Evolutionary conservation across 2,329 filamentous ascomycete genomes (phyloP).

Genomic region (Blastomyces percursus): DNA sequence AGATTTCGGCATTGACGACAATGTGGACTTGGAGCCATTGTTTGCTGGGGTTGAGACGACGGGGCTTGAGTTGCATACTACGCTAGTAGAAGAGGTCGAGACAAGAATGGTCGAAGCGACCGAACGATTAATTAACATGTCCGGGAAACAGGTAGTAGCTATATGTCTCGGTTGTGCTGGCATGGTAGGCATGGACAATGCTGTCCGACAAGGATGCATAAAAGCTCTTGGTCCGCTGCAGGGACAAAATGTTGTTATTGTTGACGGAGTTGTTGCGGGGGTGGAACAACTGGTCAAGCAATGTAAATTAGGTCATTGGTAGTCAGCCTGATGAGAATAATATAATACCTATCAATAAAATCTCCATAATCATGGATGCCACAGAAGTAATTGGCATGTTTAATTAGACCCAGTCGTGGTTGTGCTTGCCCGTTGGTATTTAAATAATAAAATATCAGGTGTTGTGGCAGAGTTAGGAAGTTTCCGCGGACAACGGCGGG

Average conservation of each 20-base stretch:
- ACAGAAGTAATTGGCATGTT: neutral
- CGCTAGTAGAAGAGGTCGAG: constrained; percentile 52
- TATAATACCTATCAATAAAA: neutral
- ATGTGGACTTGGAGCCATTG: constrained; percentile 28
- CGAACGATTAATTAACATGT: constrained; percentile 48
- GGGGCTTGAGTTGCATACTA: constrained; percentile 68
- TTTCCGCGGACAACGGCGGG: neutral
- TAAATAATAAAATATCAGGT: neutral
- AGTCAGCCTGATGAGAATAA: neutral
- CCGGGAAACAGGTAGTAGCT: constrained; percentile 44
- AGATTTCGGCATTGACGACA: constrained; percentile 18
- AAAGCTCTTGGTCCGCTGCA: constrained; percentile 52
- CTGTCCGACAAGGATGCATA: constrained; percentile 58
- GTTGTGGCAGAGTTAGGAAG: neutral
- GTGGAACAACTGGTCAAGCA: constrained; percentile 27
- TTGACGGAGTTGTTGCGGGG: constrained; percentile 54
- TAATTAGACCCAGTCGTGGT: neutral
- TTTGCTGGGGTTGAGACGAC: constrained; percentile 79
- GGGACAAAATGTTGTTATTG: constrained; percentile 52
- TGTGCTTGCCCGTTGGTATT: neutral
- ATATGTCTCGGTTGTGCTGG: constrained; percentile 83
- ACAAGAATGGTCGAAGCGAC: constrained; percentile 60
- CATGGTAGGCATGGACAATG: constrained; percentile 74
- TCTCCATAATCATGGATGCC: neutral
- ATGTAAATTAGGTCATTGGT: constrained; percentile 29